Evolutionary conservation across 2,329 filamentous ascomycete genomes (phyloP).

Genomic region (Cordyceps militaris): DNA sequence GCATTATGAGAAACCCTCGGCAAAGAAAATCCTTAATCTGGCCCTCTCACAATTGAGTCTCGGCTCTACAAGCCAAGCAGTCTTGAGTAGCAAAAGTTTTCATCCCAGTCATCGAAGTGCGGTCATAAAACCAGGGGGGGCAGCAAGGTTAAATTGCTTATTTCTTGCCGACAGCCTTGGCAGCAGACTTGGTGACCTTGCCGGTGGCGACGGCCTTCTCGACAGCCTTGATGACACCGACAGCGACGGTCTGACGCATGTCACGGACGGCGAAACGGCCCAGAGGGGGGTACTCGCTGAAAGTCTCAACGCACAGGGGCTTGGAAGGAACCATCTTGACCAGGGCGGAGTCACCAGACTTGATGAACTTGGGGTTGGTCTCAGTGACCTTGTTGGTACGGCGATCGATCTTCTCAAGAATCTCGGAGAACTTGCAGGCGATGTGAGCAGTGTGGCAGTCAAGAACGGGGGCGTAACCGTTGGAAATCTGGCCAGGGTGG

Average conservation of each 20-base stretch:
- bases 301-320: conserved; percentile 99
- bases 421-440: conserved; percentile 99
- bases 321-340: conserved; percentile 99
- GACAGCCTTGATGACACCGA: conserved; percentile 91
- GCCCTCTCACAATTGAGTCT: conserved; percentile 39
- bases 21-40: conserved; percentile 30
- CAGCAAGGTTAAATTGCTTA: conserved; percentile 38
- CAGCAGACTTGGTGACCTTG: conserved; percentile 67
- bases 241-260: conserved; percentile 85
- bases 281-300: conserved; percentile 99
- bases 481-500: conserved; percentile 99
- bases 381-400: conserved; percentile 98
- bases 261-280: conserved; percentile 99
- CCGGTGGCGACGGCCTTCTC: conserved; percentile 54
- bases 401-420: conserved; percentile 99
- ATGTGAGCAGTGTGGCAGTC: conserved; percentile 99
- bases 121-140: conserved; percentile 26
- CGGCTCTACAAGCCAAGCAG: conserved; percentile 33
- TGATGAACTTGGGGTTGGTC: conserved; percentile 96
- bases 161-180: conserved; percentile 64
- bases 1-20: conserved; percentile 38
- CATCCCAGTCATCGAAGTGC: conserved; percentile 40
- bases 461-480: conserved; percentile 97
- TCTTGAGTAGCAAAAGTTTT: conserved; percentile 37
- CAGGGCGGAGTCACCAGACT: conserved; percentile 99